Base-by-base conservation (phyloP, 2,329 filamentous ascomycete genomes). In the Diaporthe australafricana region DNA sequence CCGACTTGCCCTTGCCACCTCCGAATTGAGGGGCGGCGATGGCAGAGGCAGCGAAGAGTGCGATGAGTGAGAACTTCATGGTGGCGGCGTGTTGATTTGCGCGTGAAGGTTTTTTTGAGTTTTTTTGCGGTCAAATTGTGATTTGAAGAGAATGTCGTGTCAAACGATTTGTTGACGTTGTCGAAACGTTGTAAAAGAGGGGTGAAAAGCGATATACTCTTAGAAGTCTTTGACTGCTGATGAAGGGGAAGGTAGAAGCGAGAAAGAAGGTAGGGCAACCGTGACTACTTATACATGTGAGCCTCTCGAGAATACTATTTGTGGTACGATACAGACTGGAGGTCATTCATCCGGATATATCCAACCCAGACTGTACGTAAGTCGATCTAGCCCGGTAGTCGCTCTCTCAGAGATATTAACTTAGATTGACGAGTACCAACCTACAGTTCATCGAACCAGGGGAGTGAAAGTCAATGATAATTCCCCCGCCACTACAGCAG, bases 161-260 rank as follows among this genome's bases (percentile, higher is more conserved):
- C 66, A 60, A 69, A 69, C 66, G 53, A 60, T 60, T 60, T 45
- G 38, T 68, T 35, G 66, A 69, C 53, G 66, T 60, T 69, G 27
- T 69, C 66, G n/a, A 69, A 69, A 69, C 66, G 66, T 27, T 50
- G n/a, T 50, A 40, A 68, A 68, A 56, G 66, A 69, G 35, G 65
- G 50, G 50, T 48, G 52, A 27, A 45, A 11, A 48, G 42, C 42
- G 48, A 38, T n/a, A 38, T 68, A 48, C 52, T 47, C 22, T 27
- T 50, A 45, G 52, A 57, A 69, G 53, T 48, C 25, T 25, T 50
- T 38, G 53, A 38, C 12, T 60, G 53, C 17, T 47, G 53, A 27
- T n/a, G 30, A 5, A 40, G 1, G 3, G 1, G 8, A 16, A 3
- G 5, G 16, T 7, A 16, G 9, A 56, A 22, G 2, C 1, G 38